Percentiles rank a stretch among this genome's conserved stretches.
These are phyloP conservation scores for Daldinia grandis DNA, from an alignment of 495 filamentous ascomycete genomes.

Conservation along the genomic window DNA sequence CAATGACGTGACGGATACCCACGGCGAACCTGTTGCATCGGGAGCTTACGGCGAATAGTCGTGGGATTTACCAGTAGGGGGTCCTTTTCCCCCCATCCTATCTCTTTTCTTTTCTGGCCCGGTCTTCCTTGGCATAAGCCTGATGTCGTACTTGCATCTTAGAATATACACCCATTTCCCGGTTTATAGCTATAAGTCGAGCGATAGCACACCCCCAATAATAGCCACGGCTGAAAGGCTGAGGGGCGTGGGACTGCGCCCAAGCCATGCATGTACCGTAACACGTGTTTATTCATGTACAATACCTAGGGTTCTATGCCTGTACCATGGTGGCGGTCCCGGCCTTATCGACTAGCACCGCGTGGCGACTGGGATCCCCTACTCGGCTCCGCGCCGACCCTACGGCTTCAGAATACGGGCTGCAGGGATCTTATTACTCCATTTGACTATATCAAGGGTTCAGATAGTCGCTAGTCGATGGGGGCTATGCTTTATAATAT, in stretches of 20 bases:
- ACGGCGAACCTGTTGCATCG: slow-evolving; percentile 11
- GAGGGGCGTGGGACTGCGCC: slow-evolving; percentile 23
- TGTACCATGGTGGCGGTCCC: slow-evolving; percentile 14
- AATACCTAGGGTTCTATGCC: background rate
- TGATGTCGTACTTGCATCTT: slow-evolving; percentile 21
- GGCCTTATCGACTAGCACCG: slow-evolving; percentile 15
- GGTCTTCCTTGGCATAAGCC: slow-evolving; percentile 19
- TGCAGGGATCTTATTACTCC: background rate
- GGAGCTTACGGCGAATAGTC: slow-evolving; percentile 2
- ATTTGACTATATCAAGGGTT: background rate
- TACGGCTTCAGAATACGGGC: slow-evolving; percentile 7
- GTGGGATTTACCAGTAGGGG: background rate
- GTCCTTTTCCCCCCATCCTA: background rate
- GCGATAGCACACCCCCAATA: slow-evolving; percentile 20
- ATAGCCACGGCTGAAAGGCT: slow-evolving; percentile 29
- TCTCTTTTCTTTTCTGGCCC: slow-evolving; percentile 6
- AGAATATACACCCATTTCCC: background rate
- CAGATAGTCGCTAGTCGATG: background rate
- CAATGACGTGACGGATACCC: slow-evolving; percentile 20
- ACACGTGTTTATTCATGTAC: slow-evolving; percentile 28
- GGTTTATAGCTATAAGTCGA: slow-evolving; percentile 6
- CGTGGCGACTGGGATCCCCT: slow-evolving; percentile 22
- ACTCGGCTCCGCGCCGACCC: slow-evolving; percentile 20
- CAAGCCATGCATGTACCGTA: slow-evolving; percentile 24
- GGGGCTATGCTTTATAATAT: background rate